A percentile compares a stretch with the other conserved stretches of the same genome.
Evolutionary conservation across 2,329 filamentous ascomycete genomes (phyloP).

Genomic region (Thielaviopsis cerberus): DNA sequence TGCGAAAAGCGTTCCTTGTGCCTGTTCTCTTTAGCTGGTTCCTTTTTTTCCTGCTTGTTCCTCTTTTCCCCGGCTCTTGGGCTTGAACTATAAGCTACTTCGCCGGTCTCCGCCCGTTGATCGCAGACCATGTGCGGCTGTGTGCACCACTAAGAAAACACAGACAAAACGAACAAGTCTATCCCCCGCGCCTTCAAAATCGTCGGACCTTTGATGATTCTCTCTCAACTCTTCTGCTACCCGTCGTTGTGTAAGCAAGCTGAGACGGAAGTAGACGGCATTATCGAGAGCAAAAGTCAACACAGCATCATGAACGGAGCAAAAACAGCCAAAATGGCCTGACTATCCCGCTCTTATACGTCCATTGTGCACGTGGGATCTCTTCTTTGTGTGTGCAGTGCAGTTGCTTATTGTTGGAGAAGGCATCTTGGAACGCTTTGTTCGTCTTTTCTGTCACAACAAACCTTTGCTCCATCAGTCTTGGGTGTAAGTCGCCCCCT

Average conservation of each 20-base stretch:
- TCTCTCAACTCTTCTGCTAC: too few species aligned
- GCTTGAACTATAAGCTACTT: background rate
- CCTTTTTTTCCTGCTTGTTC: too few species aligned
- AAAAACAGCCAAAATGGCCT: background rate
- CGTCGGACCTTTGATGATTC: too few species aligned
- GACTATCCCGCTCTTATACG: background rate
- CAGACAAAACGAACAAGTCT: background rate
- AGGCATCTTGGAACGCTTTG: background rate
- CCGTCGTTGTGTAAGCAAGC: too few species aligned
- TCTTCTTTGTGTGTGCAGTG: background rate
- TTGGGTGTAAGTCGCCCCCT: too few species aligned
- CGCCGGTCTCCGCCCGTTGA: background rate
- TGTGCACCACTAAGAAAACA: background rate
- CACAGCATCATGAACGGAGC: background rate
- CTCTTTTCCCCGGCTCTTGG: background rate
- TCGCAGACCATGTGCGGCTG: background rate
- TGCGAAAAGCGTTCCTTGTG: background rate
- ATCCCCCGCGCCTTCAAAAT: too few species aligned
- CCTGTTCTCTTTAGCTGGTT: background rate
- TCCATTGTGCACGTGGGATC: background rate
- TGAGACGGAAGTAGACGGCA: background rate
- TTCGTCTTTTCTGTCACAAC: background rate
- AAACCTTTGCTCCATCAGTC: too few species aligned
- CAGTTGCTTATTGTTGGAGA: background rate
- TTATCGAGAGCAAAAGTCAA: background rate